Evolutionary conservation across 768 basidiomycete species (phyloP).

Genomic region (Tylopilus felleus): DNA sequence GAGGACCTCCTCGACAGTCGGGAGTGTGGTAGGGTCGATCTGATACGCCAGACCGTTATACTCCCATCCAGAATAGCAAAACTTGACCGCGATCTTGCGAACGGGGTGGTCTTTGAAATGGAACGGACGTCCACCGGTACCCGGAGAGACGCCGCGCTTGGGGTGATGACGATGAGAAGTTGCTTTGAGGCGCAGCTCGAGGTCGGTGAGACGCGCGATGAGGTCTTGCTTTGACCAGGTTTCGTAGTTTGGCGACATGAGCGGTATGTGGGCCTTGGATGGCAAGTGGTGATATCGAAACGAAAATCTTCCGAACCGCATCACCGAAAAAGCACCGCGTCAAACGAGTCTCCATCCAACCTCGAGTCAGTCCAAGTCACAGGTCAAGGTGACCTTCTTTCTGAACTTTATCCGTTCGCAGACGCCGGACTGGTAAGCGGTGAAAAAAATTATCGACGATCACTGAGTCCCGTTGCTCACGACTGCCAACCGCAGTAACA

Average conservation of each 20-base stretch:
- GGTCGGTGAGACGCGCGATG: conserved; percentile 2
- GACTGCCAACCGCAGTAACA: too few relatives aligned
- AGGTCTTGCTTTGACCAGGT: conserved; percentile 36
- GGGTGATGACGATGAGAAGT: background rate
- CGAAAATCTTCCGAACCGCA: conserved; percentile 30
- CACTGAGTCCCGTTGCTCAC: too few relatives aligned
- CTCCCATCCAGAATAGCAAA: conserved; percentile 89
- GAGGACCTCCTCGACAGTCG: conserved; percentile 88
- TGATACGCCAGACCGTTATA: conserved; percentile 92
- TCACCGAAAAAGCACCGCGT: background rate
- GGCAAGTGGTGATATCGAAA: conserved; percentile 34
- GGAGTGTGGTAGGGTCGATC: conserved; percentile 61
- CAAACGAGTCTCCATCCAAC: background rate
- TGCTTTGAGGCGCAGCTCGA: background rate
- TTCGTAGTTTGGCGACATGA: conserved; percentile 47
- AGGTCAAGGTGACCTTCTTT: background rate
- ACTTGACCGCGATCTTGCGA: conserved; percentile 91
- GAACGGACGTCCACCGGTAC: conserved; percentile 42
- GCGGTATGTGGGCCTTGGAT: conserved; percentile 25
- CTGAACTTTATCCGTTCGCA: too few relatives aligned
- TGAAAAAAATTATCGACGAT: too few relatives aligned
- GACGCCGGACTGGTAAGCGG: too few relatives aligned
- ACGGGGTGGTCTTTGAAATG: conserved; percentile 65
- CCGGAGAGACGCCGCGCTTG: conserved; percentile 16
- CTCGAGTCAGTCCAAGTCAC: background rate